Conservation (phyloP, 2,329 filamentous ascomycete species). For the Alternaria triticimaculans region DNA sequence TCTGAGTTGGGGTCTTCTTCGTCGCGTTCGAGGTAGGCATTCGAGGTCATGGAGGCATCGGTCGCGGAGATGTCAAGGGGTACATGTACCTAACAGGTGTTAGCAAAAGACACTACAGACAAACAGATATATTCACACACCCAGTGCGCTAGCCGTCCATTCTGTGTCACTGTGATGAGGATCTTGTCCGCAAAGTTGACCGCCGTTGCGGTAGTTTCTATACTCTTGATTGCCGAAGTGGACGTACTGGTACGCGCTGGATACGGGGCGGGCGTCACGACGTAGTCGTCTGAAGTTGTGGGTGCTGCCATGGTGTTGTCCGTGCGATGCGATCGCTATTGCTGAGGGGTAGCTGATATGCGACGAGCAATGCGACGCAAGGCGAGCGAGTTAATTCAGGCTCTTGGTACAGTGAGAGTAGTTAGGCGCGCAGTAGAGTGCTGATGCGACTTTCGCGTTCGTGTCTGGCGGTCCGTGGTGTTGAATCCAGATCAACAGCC, state of each 20-base stretch:
- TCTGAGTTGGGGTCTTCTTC: conserved; percentile 43
- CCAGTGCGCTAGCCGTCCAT: conserved; percentile 89
- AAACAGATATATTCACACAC: conserved; percentile 56
- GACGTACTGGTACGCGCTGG: conserved; percentile 66
- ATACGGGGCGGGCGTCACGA: conserved; percentile 60
- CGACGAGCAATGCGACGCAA: not conserved
- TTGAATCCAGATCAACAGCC: not conserved
- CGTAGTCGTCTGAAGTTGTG: conserved; percentile 21
- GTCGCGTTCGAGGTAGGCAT: conserved; percentile 55
- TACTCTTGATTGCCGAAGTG: conserved; percentile 68
- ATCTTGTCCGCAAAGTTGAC: conserved; percentile 89
- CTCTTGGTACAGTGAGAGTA: not conserved
- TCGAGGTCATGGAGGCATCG: conserved; percentile 64
- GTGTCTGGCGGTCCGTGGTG: not conserved
- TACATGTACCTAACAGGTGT: conserved; percentile 70
- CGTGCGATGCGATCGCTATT: not conserved
- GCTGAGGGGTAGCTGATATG: not conserved
- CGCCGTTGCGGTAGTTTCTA: conserved; percentile 74
- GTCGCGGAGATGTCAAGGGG: conserved; percentile 73
- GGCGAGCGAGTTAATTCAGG: not conserved
- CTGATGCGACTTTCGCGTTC: not conserved
- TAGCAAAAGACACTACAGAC: conserved; percentile 3
- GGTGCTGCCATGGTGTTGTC: conserved; percentile 18
- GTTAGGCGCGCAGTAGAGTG: not conserved
- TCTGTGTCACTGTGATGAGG: conserved; percentile 85